Evolutionary conservation across 1,139 yeast species (phyloP).

Genomic region (Suhomyces terraborum): DNA sequence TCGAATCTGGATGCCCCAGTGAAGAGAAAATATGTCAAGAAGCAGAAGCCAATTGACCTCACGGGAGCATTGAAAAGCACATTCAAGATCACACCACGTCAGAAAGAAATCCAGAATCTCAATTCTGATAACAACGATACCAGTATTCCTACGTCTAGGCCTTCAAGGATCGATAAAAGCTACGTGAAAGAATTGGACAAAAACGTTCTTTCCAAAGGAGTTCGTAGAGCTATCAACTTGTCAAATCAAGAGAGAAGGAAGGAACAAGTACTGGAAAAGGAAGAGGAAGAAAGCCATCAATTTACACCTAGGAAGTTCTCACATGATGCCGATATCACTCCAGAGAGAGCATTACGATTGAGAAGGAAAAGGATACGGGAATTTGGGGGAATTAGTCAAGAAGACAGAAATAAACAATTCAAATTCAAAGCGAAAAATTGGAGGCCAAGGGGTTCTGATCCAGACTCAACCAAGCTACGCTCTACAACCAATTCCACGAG

Average conservation of each 20-base stretch:
- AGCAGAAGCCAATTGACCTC: constrained; percentile 15
- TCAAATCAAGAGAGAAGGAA: constrained; percentile 12
- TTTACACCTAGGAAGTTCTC: neutral
- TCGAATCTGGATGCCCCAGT: neutral
- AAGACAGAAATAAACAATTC: constrained; percentile 7
- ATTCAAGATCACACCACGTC: constrained; percentile 15
- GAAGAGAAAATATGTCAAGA: constrained; percentile 14
- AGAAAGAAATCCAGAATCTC: constrained; percentile 13
- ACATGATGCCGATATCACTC: neutral
- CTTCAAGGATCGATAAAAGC: constrained; percentile 16
- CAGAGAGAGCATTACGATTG: constrained; percentile 3
- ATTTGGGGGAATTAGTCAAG: constrained; percentile 3
- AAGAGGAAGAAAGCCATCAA: constrained; percentile 1
- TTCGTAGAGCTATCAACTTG: constrained; percentile 16
- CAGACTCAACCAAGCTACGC: neutral
- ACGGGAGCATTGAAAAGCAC: constrained; percentile 17
- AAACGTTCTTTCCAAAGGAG: constrained; percentile 17
- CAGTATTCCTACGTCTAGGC: constrained; percentile 11
- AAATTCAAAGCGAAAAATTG: constrained; percentile 3
- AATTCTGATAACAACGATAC: constrained; percentile 9
- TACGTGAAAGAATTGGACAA: constrained; percentile 19
- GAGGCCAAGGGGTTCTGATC: neutral
- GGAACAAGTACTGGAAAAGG: constrained; percentile 5
- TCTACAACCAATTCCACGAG: neutral
- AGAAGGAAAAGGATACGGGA: constrained; percentile 9